phyloP scores from a whole-genome alignment of 73 alveolate genomes.

The Paramecium bursaria region DNA sequence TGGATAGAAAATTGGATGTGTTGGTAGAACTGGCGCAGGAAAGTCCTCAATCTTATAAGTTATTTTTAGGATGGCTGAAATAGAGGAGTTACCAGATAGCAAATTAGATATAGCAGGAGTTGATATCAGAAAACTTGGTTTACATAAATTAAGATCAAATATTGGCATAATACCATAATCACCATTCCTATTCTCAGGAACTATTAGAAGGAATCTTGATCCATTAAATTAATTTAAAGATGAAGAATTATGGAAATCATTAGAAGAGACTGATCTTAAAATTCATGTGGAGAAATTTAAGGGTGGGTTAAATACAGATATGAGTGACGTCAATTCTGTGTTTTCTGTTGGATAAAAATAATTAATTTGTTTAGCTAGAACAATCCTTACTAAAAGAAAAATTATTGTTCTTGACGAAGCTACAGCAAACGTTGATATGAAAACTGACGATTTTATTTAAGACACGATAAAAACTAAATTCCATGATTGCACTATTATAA shows the following conservation, averaged over 20 bases:
- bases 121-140: conserved; percentile 76
- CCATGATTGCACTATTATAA: conserved; percentile 70
- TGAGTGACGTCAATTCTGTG: conserved; percentile 46
- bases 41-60: conserved; percentile 91
- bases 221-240: conserved; percentile 71
- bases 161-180: conserved; percentile 87
- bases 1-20: conserved; percentile 90
- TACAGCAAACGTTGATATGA: conserved; percentile 75
- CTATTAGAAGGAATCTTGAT: conserved; percentile 85
- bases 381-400: conserved; percentile 71
- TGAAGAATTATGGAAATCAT: conserved; percentile 58
- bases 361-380: conserved; percentile 78
- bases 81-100: not conserved
- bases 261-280: conserved; percentile 45
- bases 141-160: conserved; percentile 71
- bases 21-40: conserved; percentile 99
- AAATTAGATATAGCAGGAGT: conserved; percentile 73
- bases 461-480: conserved; percentile 60
- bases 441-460: conserved; percentile 76
- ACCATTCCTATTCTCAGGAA: conserved; percentile 81
- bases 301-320: conserved; percentile 36
- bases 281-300: conserved; percentile 1
- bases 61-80: conserved; percentile 68
- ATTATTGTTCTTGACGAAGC: conserved; percentile 79
- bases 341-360: conserved; percentile 77